Evolutionary conservation across 805 yeast species (phyloP).

Genomic region (Monosporozyma yasuniensis): DNA sequence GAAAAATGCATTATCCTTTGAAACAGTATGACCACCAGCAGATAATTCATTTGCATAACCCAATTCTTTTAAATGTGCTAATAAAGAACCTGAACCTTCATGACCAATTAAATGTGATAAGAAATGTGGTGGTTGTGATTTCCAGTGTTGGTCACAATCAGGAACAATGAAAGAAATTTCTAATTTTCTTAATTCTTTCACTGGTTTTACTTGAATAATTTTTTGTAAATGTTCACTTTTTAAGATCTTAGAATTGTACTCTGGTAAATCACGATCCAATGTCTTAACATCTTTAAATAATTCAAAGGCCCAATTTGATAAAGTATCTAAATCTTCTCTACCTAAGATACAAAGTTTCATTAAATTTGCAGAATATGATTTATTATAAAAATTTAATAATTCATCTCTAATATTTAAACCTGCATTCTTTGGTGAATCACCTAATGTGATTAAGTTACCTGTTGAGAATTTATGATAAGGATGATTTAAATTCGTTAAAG

Average conservation of each 20-base stretch:
- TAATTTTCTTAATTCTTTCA: conserved; percentile 65
- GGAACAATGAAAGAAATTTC: conserved; percentile 68
- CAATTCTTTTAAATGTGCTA: conserved; percentile 55
- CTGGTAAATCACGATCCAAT: conserved; percentile 24
- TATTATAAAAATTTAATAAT: conserved; percentile 61
- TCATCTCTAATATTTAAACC: conserved; percentile 76
- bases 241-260: conserved; percentile 38
- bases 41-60: conserved; percentile 78
- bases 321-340: conserved; percentile 62
- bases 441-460: conserved; percentile 73
- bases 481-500: conserved; percentile 61
- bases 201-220: conserved; percentile 63
- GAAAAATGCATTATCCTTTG: conserved; percentile 60
- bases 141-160: conserved; percentile 61
- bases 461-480: conserved; percentile 87
- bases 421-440: conserved; percentile 47
- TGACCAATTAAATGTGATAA: conserved; percentile 82
- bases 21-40: conserved; percentile 59
- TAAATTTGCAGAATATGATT: conserved; percentile 72
- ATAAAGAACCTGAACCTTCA: conserved; percentile 80
- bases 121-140: conserved; percentile 60
- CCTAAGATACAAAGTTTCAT: conserved; percentile 86
- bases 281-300: conserved; percentile 49
- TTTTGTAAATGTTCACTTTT: conserved; percentile 41
- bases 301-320: conserved; percentile 61